phyloP scores from a whole-genome alignment of 352 stramenopile species.

The Pythium volutum region DNA sequence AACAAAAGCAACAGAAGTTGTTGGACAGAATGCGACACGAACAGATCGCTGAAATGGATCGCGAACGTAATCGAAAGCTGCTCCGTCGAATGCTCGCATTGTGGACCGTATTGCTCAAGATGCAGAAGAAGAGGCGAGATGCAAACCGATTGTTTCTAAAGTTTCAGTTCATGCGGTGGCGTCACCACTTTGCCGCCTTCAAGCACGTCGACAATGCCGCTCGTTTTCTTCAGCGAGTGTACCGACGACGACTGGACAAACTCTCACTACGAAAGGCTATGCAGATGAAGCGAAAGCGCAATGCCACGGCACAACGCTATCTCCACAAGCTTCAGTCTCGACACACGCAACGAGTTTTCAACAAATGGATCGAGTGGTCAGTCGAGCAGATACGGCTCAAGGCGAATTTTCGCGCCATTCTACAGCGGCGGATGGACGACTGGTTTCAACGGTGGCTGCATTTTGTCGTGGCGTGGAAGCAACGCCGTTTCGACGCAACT shows the following conservation, averaged over 20 bases:
- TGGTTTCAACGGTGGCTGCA: constrained; percentile 53
- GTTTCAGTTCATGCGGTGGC: constrained; percentile 63
- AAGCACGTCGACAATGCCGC: constrained; percentile 32
- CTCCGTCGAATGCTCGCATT: constrained; percentile 26
- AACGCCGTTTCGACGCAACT: constrained; percentile 26
- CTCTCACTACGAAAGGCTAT: constrained; percentile 33
- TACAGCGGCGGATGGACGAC: constrained; percentile 34
- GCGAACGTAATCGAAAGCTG: constrained; percentile 25
- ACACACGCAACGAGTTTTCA: constrained; percentile 46
- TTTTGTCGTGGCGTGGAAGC: constrained; percentile 34
- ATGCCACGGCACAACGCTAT: constrained; percentile 50
- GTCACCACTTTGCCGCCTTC: constrained; percentile 29
- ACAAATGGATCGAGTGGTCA: constrained; percentile 44
- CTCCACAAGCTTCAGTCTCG: constrained; percentile 51
- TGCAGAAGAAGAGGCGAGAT: constrained; percentile 36
- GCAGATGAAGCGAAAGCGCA: constrained; percentile 45
- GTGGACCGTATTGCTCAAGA: constrained; percentile 37
- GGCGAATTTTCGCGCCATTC: constrained; percentile 40
- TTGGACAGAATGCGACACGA: constrained; percentile 46
- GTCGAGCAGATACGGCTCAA: constrained; percentile 39
- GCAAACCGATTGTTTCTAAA: constrained; percentile 60
- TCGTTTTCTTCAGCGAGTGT: constrained; percentile 35
- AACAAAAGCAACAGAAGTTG: constrained; percentile 46
- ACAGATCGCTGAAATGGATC: constrained; percentile 39
- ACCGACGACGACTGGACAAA: constrained; percentile 24